Base-by-base conservation (phyloP, 352 stramenopile species). In the Phytophthora sojae region DNA sequence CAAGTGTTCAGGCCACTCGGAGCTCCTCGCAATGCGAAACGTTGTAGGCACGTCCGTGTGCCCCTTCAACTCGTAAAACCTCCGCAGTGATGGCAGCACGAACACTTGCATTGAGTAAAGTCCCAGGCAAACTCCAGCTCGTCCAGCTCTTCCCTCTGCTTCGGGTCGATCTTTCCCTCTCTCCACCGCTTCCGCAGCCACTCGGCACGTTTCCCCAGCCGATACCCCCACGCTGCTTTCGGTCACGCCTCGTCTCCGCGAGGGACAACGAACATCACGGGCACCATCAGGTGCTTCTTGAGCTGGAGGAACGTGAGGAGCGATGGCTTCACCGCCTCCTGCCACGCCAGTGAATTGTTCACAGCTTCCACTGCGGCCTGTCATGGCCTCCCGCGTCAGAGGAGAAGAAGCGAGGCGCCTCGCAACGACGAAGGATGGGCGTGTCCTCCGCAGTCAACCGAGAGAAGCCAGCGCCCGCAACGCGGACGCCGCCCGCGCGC, bases 51-150 rank as follows among this genome's bases (percentile, higher is more conserved):
- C 71, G 61, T 79, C 66, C 17, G 62, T 61, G 35, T 84, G 73
- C 45, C 76, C 70, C 30, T 79, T 44, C 1, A 84, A 37, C 17
- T 74, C 57, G 23, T 66, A 55, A 47, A 70, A 85, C 4, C 25
- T 58, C 6, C 71, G 64, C 14, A 86, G 63, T 6, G 65, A 56
- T 1, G 76, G 76, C 4, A 89, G 25, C 17, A 85, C 56, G 9
- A 61, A 57, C 75, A 83, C 35, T 64, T 76, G 62, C 64, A 66
- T 25, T 80, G 68, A 2, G 4, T 21, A 0, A 1, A 5, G 19
- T 77, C 58, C 65, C 69, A 82, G 5, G 52, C 47, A 44, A 85
- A 83, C 0, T 45, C 47, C 6, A 86, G 49, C 1, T 50, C 44
- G 6, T 71, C 49, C n/a, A 85, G 64, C 23, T 72, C 54, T 25